A percentile compares a stretch with the other conserved stretches of the same genome.
Evolutionary conservation across 1,284 basidiomycete genomes (phyloP).

Genomic region (Macrocystidia cucumis): DNA sequence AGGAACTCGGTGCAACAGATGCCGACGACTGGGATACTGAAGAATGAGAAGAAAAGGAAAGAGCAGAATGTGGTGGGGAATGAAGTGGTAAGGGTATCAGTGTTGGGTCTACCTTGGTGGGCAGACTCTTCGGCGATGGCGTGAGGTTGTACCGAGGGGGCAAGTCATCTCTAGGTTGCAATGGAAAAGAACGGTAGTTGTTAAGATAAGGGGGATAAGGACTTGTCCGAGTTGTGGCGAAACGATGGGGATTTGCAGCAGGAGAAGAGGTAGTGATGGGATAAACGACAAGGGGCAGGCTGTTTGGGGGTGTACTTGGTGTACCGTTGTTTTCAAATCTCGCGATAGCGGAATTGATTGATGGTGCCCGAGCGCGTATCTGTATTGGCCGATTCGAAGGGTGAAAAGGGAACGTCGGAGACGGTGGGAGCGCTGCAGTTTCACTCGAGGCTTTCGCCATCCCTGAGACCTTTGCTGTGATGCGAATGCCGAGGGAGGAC

Average conservation of each 20-base stretch:
- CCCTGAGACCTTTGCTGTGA: conserved; percentile 51
- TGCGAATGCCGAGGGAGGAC: conserved; percentile 25
- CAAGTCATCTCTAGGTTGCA: conserved; percentile 21
- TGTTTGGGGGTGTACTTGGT: conserved; percentile 19
- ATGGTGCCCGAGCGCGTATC: conserved; percentile 31
- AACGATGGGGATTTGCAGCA: conserved; percentile 53
- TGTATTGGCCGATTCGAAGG: conserved; percentile 23
- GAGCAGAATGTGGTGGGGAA: conserved; percentile 60
- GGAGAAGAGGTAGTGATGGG: conserved; percentile 49
- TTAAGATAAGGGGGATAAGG: conserved; percentile 22
- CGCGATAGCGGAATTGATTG: conserved; percentile 42
- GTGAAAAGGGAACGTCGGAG: conserved; percentile 20
- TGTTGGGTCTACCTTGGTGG: conserved; percentile 48
- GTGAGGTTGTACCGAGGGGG: conserved; percentile 6
- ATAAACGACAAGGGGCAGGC: conserved; percentile 29
- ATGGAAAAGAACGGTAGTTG: conserved; percentile 29
- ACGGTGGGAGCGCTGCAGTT: conserved; percentile 17
- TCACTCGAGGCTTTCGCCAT: conserved; percentile 30
- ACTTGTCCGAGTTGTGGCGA: conserved; percentile 25
- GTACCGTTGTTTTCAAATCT: conserved; percentile 23
- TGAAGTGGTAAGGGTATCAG: conserved; percentile 51
- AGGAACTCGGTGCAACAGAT: conserved; percentile 22
- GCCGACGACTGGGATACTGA: conserved; percentile 48
- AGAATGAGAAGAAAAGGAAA: conserved; percentile 67
- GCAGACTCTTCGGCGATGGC: no score